phyloP scores from a whole-genome alignment of 1,284 basidiomycete genomes.

The Apiotrichum veenhuisii region DNA sequence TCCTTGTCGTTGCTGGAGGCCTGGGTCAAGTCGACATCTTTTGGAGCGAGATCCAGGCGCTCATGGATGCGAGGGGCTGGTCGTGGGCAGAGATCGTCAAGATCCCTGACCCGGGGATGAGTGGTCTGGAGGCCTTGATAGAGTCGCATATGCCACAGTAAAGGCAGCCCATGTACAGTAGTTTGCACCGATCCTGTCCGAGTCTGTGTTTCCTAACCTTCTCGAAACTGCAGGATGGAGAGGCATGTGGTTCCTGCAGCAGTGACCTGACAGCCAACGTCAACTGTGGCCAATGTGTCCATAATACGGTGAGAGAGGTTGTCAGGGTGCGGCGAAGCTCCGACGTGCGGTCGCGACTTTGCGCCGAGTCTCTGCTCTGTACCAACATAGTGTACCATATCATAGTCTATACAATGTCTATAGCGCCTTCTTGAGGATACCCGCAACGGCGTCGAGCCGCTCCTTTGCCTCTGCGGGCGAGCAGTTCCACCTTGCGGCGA shows the following conservation, averaged over 20 bases:
- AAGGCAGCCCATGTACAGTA: not conserved
- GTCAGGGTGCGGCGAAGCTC: no score
- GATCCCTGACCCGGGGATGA: conserved; percentile 11
- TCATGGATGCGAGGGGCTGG: conserved; percentile 10
- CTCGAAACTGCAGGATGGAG: no score
- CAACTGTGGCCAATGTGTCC: no score
- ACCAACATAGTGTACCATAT: not conserved
- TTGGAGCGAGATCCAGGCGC: conserved; percentile 8
- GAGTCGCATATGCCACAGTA: not conserved
- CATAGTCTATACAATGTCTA: not conserved
- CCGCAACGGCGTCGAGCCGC: conserved; percentile 10
- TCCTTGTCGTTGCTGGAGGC: conserved; percentile 19
- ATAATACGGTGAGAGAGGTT: no score
- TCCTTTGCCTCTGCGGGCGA: conserved; percentile 7
- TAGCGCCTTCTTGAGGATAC: conserved; percentile 16
- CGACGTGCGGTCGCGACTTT: no score
- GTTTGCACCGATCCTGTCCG: no score
- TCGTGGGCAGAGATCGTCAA: conserved; percentile 8
- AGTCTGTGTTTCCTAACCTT: no score
- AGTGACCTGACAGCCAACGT: no score
- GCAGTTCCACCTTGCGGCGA: conserved; percentile 19
- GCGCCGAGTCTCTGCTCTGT: not conserved
- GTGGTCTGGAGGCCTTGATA: conserved; percentile 7
- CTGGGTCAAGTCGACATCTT: conserved; percentile 12
- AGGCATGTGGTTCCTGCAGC: no score